phyloP scores from a whole-genome alignment of 768 basidiomycete genomes.

The Sistotremastrum suecicum region DNA sequence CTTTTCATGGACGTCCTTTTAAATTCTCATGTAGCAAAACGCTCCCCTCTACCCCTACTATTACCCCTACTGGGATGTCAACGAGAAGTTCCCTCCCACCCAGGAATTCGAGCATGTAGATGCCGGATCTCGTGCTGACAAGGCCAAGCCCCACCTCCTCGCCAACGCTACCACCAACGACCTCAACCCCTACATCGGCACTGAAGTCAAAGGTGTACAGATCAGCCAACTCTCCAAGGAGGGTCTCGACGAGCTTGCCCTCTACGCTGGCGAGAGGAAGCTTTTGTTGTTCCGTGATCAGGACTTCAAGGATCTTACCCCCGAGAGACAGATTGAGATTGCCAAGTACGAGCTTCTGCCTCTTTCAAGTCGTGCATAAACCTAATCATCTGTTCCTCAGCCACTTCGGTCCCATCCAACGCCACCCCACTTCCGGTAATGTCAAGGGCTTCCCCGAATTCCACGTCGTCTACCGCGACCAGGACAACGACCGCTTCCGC shows the following conservation, averaged over 20 bases:
- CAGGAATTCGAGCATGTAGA: conserved; percentile 32
- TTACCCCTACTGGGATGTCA: conserved; percentile 29
- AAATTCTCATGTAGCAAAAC: conserved; percentile 10
- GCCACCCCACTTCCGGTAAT: conserved; percentile 26
- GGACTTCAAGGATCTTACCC: conserved; percentile 43
- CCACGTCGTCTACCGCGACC: conserved; percentile 43
- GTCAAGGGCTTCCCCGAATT: conserved; percentile 44
- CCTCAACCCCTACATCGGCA: conserved; percentile 38
- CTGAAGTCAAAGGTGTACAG: conserved; percentile 36
- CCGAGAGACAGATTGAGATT: conserved; percentile 39
- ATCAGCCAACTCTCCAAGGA: conserved; percentile 36
- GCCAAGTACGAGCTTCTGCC: conserved; percentile 19
- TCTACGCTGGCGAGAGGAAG: conserved; percentile 37
- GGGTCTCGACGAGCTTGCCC: conserved; percentile 39
- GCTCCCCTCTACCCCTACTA: conserved; percentile 36
- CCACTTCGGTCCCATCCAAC: conserved; percentile 15
- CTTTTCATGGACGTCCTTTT: neutral
- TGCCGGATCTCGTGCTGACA: conserved; percentile 33
- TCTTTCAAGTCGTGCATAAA: neutral
- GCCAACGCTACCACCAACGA: conserved; percentile 23
- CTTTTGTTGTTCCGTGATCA: conserved; percentile 44
- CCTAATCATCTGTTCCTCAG: neutral
- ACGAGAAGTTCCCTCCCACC: conserved; percentile 36
- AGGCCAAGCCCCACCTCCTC: conserved; percentile 36
- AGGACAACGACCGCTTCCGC: conserved; percentile 25